Evolutionary conservation across 768 basidiomycete species (phyloP), one percentile per base, ranked within the genome.

Genomic region (Rhizopogon rudus): DNA sequence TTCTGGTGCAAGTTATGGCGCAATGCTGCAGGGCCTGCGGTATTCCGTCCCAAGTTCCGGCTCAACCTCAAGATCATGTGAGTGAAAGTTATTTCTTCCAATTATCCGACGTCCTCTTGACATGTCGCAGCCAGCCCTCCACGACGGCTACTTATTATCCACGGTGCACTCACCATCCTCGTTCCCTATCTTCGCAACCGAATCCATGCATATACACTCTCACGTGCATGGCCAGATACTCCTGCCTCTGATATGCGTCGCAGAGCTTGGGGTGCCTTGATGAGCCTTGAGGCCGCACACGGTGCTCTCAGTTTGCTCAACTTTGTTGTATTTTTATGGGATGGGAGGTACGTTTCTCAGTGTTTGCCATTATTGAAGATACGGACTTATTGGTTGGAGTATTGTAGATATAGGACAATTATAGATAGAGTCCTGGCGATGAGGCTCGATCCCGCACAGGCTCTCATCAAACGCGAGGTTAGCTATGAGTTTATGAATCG

Each of bases 401-500:
- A 37, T 31, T n/a, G 17, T 61, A 98, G 96, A 67, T 94, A 93
- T 68, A 88, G 95, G 1, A 89, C 93, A 28, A 67, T 94, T 28
- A 75, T 86, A 12, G 93, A 96, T 66, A 77, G 97, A 45, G 58
- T 97, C 20, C 75, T 98, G 14, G 71, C 76, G 25, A 81, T 99
- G 76, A 76, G 78, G 31, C 81, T 98, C 3, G 80, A 86, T 0
- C 88, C 95, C 3, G 77, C 88, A 0, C 81, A 84, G 33, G 74
- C 78, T 41, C 79, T 87, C 35, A 78, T 86, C 37, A 84, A 82
- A 57, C 83, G 90, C 16, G 87, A 95, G 62, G 90, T 98, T 50
- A 96, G 91, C 65, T 99, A 97, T 71, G 97, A 98, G 65, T 98
- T 94, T 65, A 96, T 98, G 92, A 98, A 98, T 64, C 89, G 97